Evolutionary conservation across 2,329 filamentous ascomycete genomes (phyloP).

Genomic region (Achaetomium macrosporum): DNA sequence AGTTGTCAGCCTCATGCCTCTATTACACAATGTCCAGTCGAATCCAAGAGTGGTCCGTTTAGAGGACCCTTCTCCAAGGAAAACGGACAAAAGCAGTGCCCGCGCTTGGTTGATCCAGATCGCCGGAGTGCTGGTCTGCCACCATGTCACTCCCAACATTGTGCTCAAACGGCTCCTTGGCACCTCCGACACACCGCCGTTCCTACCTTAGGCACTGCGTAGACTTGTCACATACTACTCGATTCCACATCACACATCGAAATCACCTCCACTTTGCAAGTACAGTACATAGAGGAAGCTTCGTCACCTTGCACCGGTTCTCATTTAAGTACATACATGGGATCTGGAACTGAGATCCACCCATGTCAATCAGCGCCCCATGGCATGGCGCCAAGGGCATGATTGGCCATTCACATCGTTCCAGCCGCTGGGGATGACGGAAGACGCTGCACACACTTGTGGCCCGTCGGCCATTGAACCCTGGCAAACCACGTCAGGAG

Average conservation of each 20-base stretch:
- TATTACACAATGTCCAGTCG: too few species aligned
- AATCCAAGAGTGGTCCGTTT: neutral
- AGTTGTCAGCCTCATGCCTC: neutral
- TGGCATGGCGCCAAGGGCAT: conserved; percentile 5
- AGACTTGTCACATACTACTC: neutral
- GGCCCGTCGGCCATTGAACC: conserved; percentile 2
- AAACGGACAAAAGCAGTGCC: neutral
- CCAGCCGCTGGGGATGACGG: conserved; percentile 16
- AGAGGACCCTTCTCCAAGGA: neutral
- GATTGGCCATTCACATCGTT: conserved; percentile 11
- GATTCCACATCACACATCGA: too few species aligned
- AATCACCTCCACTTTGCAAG: neutral
- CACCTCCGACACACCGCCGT: neutral
- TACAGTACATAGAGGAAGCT: neutral
- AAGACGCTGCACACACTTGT: conserved; percentile 7
- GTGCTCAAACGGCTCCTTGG: conserved; percentile 4
- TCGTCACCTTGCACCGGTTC: neutral
- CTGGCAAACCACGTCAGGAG: conserved; percentile 11
- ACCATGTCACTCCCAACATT: conserved; percentile 12
- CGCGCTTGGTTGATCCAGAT: conserved; percentile 13
- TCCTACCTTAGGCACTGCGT: too few species aligned
- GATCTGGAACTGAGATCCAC: conserved; percentile 10
- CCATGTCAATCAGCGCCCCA: conserved; percentile 1
- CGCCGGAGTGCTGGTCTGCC: conserved; percentile 7
- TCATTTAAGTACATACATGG: too few species aligned